Conservation (phyloP, 768 basidiomycete species). For the Tulasnella sp. region DNA sequence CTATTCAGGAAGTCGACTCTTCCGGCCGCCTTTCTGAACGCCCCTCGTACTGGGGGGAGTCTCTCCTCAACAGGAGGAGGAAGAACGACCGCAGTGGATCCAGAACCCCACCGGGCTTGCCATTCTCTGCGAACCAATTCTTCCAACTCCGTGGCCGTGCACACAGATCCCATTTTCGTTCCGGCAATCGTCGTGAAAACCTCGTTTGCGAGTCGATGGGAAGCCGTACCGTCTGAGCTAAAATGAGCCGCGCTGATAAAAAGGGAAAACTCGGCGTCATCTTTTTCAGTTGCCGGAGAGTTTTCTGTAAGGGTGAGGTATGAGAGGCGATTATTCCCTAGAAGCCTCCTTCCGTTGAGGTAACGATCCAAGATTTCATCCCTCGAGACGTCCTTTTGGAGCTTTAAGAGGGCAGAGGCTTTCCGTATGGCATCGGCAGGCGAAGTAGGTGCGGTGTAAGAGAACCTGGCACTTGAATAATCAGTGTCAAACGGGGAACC, state of each 20-base stretch:
- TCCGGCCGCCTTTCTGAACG: slow-evolving; percentile 41
- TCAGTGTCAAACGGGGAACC: background rate
- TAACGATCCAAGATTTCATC: slow-evolving; percentile 51
- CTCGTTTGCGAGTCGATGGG: slow-evolving; percentile 74
- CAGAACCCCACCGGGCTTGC: slow-evolving; percentile 19
- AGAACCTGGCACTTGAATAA: background rate
- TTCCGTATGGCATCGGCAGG: slow-evolving; percentile 41
- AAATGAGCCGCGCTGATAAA: slow-evolving; percentile 73
- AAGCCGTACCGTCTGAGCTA: slow-evolving; percentile 78
- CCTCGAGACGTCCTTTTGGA: background rate
- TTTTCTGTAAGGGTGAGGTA: slow-evolving; percentile 35
- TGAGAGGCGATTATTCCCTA: slow-evolving; percentile 59
- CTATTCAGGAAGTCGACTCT: slow-evolving; percentile 49
- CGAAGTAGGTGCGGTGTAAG: slow-evolving; percentile 39
- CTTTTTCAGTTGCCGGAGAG: slow-evolving; percentile 26
- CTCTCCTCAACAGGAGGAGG: slow-evolving; percentile 46
- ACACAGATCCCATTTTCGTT: slow-evolving; percentile 4
- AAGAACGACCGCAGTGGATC: slow-evolving; percentile 31
- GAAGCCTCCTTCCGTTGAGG: slow-evolving; percentile 66
- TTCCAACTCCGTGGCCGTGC: background rate
- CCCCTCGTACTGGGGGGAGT: slow-evolving; percentile 35
- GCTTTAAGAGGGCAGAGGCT: background rate
- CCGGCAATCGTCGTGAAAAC: slow-evolving; percentile 59
- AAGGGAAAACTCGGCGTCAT: slow-evolving; percentile 47
- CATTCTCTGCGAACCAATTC: background rate